Conservation (phyloP, 2,329 filamentous ascomycete species). For the Scytalidium sp. region DNA sequence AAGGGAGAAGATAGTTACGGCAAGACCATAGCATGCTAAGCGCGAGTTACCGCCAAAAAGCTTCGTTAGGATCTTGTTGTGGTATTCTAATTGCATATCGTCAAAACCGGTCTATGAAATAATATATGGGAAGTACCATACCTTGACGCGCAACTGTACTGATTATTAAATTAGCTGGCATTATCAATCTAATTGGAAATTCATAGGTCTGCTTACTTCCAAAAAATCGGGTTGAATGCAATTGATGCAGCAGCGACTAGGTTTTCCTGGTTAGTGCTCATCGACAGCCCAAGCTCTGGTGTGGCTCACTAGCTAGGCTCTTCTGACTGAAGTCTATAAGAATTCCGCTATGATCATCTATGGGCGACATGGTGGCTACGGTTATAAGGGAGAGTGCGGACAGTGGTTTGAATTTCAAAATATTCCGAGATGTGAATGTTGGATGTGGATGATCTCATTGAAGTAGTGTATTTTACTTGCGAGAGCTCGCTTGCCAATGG, state of each 20-base stretch:
- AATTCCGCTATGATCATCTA: conserved; percentile 19
- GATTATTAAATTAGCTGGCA: neutral
- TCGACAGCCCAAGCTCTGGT: conserved; percentile 1
- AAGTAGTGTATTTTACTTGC: neutral
- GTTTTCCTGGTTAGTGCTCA: conserved; percentile 16
- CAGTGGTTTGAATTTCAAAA: neutral
- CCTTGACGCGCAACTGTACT: conserved; percentile 83
- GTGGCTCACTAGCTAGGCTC: conserved; percentile 60
- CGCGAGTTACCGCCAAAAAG: conserved; percentile 77
- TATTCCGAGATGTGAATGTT: neutral
- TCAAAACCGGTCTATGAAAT: neutral
- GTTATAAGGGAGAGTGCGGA: neutral
- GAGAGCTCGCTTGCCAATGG: neutral
- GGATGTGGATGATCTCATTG: neutral
- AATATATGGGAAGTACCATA: conserved; percentile 36
- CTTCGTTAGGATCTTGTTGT: conserved; percentile 83
- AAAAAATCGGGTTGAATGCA: conserved; percentile 96
- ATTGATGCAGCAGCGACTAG: conserved; percentile 79
- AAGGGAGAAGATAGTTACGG: conserved; percentile 83
- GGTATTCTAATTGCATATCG: conserved; percentile 67
- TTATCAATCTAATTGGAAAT: conserved; percentile 4
- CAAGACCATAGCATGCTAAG: conserved; percentile 85
- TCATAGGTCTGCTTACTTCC: conserved; percentile 73
- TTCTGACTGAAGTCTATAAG: conserved; percentile 62
- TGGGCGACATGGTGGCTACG: conserved; percentile 19